phyloP scores from a whole-genome alignment of 2,329 filamentous ascomycete species.

The Hypoxylon sp. region DNA sequence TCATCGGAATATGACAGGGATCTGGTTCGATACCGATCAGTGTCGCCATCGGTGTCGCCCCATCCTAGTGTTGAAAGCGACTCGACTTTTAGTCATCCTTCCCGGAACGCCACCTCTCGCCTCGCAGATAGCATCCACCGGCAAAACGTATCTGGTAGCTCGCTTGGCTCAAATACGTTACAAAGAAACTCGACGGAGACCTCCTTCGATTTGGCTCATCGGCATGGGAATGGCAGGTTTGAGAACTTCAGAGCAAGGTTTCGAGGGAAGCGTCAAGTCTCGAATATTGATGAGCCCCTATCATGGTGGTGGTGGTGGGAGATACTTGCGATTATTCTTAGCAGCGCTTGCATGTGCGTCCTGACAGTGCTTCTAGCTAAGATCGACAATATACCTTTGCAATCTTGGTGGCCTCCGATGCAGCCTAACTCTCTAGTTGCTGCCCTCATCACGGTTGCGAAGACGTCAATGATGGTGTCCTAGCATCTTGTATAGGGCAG shows the following conservation, averaged over 20 bases:
- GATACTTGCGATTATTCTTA: slow-evolving; percentile 38
- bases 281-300: background rate
- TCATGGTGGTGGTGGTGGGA: slow-evolving; percentile 51
- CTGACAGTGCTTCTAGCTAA: slow-evolving; percentile 34
- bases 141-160: background rate
- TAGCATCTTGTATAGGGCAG: slow-evolving; percentile 46
- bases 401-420: slow-evolving; percentile 41
- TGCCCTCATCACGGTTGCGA: slow-evolving; percentile 42
- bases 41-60: background rate
- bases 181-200: background rate
- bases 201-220: background rate
- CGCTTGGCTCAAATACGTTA: background rate
- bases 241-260: background rate
- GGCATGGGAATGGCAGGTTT: background rate
- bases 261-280: background rate
- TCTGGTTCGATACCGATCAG: background rate
- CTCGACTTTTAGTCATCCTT: background rate
- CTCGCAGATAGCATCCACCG: background rate
- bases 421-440: slow-evolving; percentile 53
- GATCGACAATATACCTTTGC: slow-evolving; percentile 33
- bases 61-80: background rate
- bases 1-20: background rate
- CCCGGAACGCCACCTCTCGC: background rate
- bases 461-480: slow-evolving; percentile 44
- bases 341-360: slow-evolving; percentile 35